phyloP scores from a whole-genome alignment of 2,329 filamentous ascomycete genomes.

The Periconia sp. region DNA sequence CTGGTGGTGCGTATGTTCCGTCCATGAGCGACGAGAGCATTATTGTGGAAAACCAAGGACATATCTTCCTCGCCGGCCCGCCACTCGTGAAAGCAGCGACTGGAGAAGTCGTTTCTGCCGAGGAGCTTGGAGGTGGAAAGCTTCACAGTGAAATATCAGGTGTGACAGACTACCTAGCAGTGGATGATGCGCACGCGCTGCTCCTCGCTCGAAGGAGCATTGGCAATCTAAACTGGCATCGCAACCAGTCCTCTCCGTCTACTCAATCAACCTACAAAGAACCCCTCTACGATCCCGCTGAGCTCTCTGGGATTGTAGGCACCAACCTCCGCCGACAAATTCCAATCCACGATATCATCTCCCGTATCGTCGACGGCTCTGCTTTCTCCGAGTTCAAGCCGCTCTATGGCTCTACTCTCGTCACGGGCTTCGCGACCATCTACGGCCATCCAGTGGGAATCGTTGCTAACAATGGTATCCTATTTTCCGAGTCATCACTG shows the following conservation, averaged over 20 bases:
- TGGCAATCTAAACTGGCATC: slow-evolving; percentile 87
- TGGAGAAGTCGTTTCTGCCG: slow-evolving; percentile 86
- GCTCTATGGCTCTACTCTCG: slow-evolving; percentile 84
- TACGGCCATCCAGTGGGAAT: slow-evolving; percentile 92
- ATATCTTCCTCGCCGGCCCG: slow-evolving; percentile 94
- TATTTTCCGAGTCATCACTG: slow-evolving; percentile 85
- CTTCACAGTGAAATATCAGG: slow-evolving; percentile 91
- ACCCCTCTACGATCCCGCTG: slow-evolving; percentile 78
- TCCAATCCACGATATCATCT: slow-evolving; percentile 87
- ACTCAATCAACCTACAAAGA: slow-evolving; percentile 64
- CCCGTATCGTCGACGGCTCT: slow-evolving; percentile 88
- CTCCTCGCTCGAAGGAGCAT: slow-evolving; percentile 84
- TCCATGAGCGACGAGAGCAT: slow-evolving; percentile 98
- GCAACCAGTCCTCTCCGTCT: slow-evolving; percentile 37
- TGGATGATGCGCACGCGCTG: slow-evolving; percentile 91
- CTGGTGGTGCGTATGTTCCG: slow-evolving; percentile 93
- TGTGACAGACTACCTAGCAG: slow-evolving; percentile 93
- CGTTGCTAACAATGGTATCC: slow-evolving; percentile 92
- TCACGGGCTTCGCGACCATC: slow-evolving; percentile 87
- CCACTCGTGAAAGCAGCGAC: slow-evolving; percentile 96
- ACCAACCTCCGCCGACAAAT: slow-evolving; percentile 88
- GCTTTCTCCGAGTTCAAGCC: slow-evolving; percentile 95
- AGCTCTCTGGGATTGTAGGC: slow-evolving; percentile 86
- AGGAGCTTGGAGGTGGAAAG: slow-evolving; percentile 87
- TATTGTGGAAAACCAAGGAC: slow-evolving; percentile 94